Evolutionary conservation across 345 rosid species (phyloP).

Genomic region (Linum tenue): DNA sequence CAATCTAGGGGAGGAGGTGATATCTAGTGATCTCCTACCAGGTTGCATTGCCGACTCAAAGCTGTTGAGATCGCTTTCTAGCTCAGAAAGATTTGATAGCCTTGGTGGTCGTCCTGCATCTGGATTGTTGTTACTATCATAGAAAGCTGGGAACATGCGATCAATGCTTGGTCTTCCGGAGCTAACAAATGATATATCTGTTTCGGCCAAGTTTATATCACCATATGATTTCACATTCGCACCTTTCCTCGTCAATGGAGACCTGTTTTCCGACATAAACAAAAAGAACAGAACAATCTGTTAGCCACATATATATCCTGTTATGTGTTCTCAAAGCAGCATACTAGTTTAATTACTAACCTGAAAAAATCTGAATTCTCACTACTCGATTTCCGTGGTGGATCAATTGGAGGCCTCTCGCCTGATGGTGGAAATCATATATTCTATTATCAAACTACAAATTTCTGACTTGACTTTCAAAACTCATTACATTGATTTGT

Average conservation of each 20-base stretch:
- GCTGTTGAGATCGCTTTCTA: conserved; percentile 32
- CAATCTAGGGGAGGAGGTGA: conserved; percentile 29
- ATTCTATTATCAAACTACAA: too few relatives aligned
- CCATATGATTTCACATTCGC: conserved; percentile 38
- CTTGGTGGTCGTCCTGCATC: conserved; percentile 35
- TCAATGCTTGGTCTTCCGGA: conserved; percentile 67
- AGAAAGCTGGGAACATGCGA: conserved; percentile 37
- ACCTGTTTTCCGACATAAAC: conserved; percentile 31
- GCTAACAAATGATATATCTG: conserved; percentile 69
- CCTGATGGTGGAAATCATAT: conserved; percentile 1
- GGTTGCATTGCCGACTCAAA: conserved; percentile 37
- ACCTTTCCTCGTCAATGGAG: conserved; percentile 54
- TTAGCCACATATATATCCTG: too few relatives aligned
- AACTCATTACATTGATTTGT: too few relatives aligned
- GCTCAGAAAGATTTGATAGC: conserved; percentile 49
- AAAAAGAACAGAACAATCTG: neutral
- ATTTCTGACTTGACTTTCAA: too few relatives aligned
- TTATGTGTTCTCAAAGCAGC: too few relatives aligned
- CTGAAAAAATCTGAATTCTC: conserved; percentile 36
- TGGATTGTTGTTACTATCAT: conserved; percentile 19
- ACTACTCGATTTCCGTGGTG: conserved; percentile 35
- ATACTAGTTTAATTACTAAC: conserved; percentile 13
- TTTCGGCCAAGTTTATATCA: conserved; percentile 37
- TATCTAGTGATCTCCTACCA: conserved; percentile 43
- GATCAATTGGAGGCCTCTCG: conserved; percentile 44